These are phyloP conservation scores for Clausena lansium DNA, from an alignment of 345 rosid species.

Conservation along the genomic window DNA sequence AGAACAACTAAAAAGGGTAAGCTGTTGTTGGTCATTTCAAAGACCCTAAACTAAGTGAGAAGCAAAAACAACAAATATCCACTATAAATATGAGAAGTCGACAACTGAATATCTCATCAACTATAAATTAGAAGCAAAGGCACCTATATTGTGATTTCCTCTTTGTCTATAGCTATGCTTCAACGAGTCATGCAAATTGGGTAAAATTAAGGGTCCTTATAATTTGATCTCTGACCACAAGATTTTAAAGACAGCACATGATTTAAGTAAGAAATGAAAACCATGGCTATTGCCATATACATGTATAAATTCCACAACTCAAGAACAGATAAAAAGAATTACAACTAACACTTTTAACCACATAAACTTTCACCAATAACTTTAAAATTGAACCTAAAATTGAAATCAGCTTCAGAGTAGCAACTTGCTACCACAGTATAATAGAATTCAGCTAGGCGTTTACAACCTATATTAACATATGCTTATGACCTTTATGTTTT, in stretches of 20 bases:
- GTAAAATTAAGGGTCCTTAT: background rate
- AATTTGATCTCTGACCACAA: background rate
- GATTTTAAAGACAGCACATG: background rate
- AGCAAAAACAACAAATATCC: background rate
- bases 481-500: background rate
- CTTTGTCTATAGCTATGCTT: background rate
- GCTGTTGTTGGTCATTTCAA: background rate
- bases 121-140: background rate
- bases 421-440: background rate
- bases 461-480: background rate
- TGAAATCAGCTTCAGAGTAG: background rate
- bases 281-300: background rate
- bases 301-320: background rate
- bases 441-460: background rate
- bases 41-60: background rate
- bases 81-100: background rate
- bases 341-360: background rate
- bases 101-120: background rate
- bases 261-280: background rate
- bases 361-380: slow-evolving; percentile 8
- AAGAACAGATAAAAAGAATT: background rate
- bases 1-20: background rate
- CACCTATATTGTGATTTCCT: background rate
- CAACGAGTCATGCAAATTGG: background rate
- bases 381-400: background rate